phyloP scores from a whole-genome alignment of 2,329 filamentous ascomycete genomes.

The Pseudocercospora musae region DNA sequence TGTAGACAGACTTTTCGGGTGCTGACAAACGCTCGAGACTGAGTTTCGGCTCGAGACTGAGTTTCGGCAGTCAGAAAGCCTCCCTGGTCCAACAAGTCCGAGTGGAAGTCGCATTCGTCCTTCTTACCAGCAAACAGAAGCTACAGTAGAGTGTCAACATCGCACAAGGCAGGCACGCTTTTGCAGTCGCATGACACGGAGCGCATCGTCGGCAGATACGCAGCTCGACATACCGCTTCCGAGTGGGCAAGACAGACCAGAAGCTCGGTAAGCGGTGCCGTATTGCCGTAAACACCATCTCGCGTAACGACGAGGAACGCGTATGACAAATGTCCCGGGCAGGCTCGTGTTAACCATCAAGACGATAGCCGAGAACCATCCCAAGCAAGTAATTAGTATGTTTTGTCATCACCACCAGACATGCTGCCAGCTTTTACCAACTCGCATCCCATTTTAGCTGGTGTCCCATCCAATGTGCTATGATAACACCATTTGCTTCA shows the following conservation, averaged over 20 bases:
- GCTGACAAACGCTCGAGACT: background rate
- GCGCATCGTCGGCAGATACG: background rate
- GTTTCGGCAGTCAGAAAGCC: background rate
- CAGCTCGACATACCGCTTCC: background rate
- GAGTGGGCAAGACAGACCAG: background rate
- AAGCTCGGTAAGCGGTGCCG: slow-evolving; percentile 2
- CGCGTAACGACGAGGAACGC: background rate
- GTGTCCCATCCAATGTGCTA: background rate
- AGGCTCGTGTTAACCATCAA: too few species aligned
- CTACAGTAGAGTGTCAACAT: too few species aligned
- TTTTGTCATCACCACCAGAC: too few species aligned
- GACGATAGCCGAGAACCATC: background rate
- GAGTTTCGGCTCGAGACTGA: background rate
- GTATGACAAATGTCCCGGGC: too few species aligned
- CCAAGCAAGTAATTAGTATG: background rate
- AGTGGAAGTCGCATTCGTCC: background rate
- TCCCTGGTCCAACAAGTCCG: background rate
- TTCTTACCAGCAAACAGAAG: background rate
- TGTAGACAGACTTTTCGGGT: background rate
- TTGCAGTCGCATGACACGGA: background rate
- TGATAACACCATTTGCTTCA: background rate
- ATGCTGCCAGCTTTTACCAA: too few species aligned
- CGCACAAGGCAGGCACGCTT: too few species aligned
- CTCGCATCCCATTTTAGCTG: background rate
- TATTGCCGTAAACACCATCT: background rate